A percentile compares a stretch with the other conserved stretches of the same genome.
These are phyloP conservation scores for Ophioceras dolichostomum DNA, from an alignment of 2,329 filamentous ascomycete species.

Conservation along the genomic window DNA sequence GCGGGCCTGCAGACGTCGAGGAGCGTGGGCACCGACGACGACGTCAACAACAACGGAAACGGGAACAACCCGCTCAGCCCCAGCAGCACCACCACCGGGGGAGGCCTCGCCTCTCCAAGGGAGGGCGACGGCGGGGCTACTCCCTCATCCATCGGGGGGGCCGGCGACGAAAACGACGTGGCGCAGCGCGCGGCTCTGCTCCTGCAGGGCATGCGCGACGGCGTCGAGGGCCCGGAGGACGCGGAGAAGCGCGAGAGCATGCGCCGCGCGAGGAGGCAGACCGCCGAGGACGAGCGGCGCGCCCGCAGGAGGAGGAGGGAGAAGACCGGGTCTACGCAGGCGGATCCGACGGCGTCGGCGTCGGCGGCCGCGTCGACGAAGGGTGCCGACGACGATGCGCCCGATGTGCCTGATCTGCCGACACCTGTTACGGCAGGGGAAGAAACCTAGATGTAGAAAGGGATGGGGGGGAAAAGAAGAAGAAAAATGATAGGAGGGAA, in stretches of 20 bases:
- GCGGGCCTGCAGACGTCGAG: slow-evolving; percentile 16
- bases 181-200: slow-evolving; percentile 74
- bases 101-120: slow-evolving; percentile 21
- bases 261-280: slow-evolving; percentile 51
- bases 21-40: slow-evolving; percentile 29
- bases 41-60: too few species aligned
- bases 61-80: slow-evolving; percentile 41
- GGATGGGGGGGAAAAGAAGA: too few species aligned
- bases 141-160: slow-evolving; percentile 16
- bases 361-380: slow-evolving; percentile 37
- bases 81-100: too few species aligned
- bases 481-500: too few species aligned
- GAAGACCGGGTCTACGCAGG: slow-evolving; percentile 36
- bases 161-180: slow-evolving; percentile 56
- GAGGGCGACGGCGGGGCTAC: background rate
- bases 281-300: slow-evolving; percentile 66
- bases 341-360: slow-evolving; percentile 29
- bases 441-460: too few species aligned
- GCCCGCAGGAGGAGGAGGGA: slow-evolving; percentile 54
- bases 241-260: slow-evolving; percentile 46
- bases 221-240: slow-evolving; percentile 44
- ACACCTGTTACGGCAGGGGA: too few species aligned
- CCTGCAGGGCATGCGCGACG: slow-evolving; percentile 68
- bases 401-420: too few species aligned
- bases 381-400: slow-evolving; percentile 7